Base-by-base conservation (phyloP, 2,329 filamentous ascomycete species). In the Fusarium sp. region DNA sequence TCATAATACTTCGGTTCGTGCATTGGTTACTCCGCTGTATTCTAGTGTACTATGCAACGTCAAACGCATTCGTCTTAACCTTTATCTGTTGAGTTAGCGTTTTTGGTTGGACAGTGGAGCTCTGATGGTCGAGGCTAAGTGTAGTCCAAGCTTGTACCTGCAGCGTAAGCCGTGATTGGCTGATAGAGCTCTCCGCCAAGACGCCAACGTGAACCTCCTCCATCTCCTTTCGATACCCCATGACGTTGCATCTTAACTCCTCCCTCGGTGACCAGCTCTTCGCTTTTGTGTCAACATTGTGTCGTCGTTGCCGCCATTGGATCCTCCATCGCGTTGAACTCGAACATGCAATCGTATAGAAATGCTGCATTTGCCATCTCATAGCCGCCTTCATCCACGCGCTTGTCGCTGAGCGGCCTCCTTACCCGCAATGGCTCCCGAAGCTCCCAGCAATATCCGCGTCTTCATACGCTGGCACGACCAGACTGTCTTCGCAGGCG, bases 401-500 rank as follows among this genome's bases (percentile, higher is more conserved):
- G 74, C 73, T 75, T 74, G 76, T 67, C 73, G 70, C 71, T 80
- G 78, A 81, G 76, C 66, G 72, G 68, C 53, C 71, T 72, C 66
- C 70, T 62, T 58, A 68, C 49, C 27, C 78, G 82, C 74, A 78
- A 88, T 88, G 86, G 80, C 85, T 74, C 80, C 84, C 74, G 84
- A 87, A 76, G 79, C 77, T 73, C 76, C 80, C 68, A 85, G 84
- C 83, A 95, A 97, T 85, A 94, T 99, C 80, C 93, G 95, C 81
- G 95, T 98, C 82, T 97, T 95, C 81, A 93, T 99, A 81, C 91
- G 92, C 84, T 99, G 95, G 93, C 92, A 94, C 81, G 93, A 97
- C 79, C 91, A 95, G 81, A 95, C 93, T 69, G 93, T 99, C 77
- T 99, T 98, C 83, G 93, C 96, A 62, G 96, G 96, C 82, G 96